These are phyloP conservation scores for Vaccinium darrowii DNA, from an alignment of 148 eudicot genomes.

Conservation along the genomic window DNA sequence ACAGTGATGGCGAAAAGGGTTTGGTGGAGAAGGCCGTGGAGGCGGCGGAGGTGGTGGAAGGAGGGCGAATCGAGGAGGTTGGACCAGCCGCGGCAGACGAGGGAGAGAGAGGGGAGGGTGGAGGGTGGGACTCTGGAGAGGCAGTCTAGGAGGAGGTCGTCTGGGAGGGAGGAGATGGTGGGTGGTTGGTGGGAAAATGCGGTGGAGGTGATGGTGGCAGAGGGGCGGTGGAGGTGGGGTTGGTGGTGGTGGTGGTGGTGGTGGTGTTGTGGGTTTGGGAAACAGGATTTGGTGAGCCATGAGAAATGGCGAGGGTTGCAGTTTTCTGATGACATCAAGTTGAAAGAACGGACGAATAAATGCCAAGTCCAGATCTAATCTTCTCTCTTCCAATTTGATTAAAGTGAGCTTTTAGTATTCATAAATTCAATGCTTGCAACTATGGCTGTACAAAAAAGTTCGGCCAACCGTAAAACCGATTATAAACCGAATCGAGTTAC, in stretches of 20 bases:
- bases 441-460: too few relatives aligned
- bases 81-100: constrained; percentile 71
- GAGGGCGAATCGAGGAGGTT: constrained; percentile 51
- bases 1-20: constrained; percentile 52
- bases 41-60: constrained; percentile 54
- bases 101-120: constrained; percentile 47
- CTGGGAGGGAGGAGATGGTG: constrained; percentile 58
- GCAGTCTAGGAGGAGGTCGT: constrained; percentile 65
- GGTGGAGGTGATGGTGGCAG: not conserved
- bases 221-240: not conserved
- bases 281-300: constrained; percentile 73
- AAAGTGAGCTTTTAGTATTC: too few relatives aligned
- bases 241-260: constrained; percentile 22
- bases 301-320: constrained; percentile 76
- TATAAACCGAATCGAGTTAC: too few relatives aligned
- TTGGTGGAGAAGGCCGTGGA: constrained; percentile 33
- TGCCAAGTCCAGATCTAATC: too few relatives aligned
- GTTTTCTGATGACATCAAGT: constrained; percentile 29
- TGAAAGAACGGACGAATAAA: not conserved
- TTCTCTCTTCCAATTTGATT: too few relatives aligned
- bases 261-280: constrained; percentile 49
- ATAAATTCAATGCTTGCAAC: too few relatives aligned
- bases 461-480: too few relatives aligned
- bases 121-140: constrained; percentile 54
- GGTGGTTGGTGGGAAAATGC: constrained; percentile 11